Conservation (phyloP, 345 rosid genomes). For the Boechera retrofracta region DNA sequence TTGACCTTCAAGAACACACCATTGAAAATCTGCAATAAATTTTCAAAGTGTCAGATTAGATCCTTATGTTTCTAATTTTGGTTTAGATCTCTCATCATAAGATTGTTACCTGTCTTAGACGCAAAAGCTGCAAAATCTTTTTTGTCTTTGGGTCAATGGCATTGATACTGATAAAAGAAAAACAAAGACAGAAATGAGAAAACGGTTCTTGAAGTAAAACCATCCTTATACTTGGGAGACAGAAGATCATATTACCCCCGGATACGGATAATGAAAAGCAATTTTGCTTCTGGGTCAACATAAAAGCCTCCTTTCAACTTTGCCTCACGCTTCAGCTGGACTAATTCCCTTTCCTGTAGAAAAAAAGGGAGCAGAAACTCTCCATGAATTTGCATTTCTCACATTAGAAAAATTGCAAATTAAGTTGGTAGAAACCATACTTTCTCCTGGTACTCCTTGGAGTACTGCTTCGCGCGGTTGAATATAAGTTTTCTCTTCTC, state of each 20-base stretch:
- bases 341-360: slow-evolving; percentile 60
- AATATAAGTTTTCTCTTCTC: slow-evolving; percentile 38
- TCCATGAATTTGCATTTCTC: neutral
- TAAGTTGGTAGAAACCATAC: slow-evolving; percentile 30
- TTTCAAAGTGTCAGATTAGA: neutral
- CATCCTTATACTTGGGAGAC: neutral
- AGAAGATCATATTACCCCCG: slow-evolving; percentile 52
- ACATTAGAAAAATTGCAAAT: neutral
- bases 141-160: slow-evolving; percentile 63
- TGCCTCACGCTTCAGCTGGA: slow-evolving; percentile 69
- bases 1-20: slow-evolving; percentile 77
- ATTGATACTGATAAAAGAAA: slow-evolving; percentile 56
- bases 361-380: neutral
- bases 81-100: neutral
- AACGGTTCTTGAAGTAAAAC: neutral
- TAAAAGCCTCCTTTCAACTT: slow-evolving; percentile 72
- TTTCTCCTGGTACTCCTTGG: slow-evolving; percentile 59
- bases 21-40: slow-evolving; percentile 61
- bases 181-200: neutral
- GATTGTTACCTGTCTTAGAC: slow-evolving; percentile 69
- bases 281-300: slow-evolving; percentile 76
- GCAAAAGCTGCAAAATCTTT: slow-evolving; percentile 65
- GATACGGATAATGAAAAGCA: slow-evolving; percentile 69
- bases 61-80: neutral
- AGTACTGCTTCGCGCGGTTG: slow-evolving; percentile 58